Evolutionary conservation across 2,329 filamentous ascomycete species (phyloP).

Genomic region (Helotiales sp.): DNA sequence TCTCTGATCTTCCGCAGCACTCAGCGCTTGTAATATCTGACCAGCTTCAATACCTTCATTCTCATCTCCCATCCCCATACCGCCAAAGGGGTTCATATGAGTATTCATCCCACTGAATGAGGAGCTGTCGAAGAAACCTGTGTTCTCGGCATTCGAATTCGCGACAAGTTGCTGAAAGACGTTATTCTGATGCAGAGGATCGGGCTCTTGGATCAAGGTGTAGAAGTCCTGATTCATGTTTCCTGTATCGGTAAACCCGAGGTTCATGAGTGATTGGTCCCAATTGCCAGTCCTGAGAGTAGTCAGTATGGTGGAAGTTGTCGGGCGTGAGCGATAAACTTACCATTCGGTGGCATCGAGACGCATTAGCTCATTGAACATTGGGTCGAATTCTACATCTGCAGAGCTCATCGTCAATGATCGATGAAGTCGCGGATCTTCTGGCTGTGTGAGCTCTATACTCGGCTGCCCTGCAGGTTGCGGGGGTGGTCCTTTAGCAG

Average conservation of each 20-base stretch:
- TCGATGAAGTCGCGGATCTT: conserved; percentile 20
- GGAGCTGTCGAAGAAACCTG: conserved; percentile 22
- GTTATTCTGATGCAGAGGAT: conserved; percentile 32
- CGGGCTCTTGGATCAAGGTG: conserved; percentile 34
- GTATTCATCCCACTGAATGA: conserved; percentile 18
- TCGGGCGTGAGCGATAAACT: conserved; percentile 4
- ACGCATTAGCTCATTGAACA: conserved; percentile 59
- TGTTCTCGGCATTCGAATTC: conserved; percentile 29
- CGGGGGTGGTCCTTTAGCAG: neutral
- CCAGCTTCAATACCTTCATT: conserved; percentile 34
- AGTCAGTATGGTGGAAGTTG: conserved; percentile 15
- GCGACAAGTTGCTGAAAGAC: conserved; percentile 35
- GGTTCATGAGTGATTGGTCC: conserved; percentile 36
- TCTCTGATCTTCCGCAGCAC: conserved; percentile 29
- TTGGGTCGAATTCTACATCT: conserved; percentile 42
- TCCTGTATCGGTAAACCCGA: conserved; percentile 37
- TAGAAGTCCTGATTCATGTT: conserved; percentile 37
- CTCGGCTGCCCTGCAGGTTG: conserved; percentile 5
- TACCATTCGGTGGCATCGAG: conserved; percentile 53
- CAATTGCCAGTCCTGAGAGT: conserved; percentile 31
- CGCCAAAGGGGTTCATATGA: neutral
- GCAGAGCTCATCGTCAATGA: conserved; percentile 24
- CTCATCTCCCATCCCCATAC: conserved; percentile 20
- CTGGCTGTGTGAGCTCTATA: conserved; percentile 12
- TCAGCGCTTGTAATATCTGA: conserved; percentile 35